Evolutionary conservation across 1,284 basidiomycete genomes (phyloP), one percentile per base, ranked within the genome.

Genomic region (Cryptococcus sp.): DNA sequence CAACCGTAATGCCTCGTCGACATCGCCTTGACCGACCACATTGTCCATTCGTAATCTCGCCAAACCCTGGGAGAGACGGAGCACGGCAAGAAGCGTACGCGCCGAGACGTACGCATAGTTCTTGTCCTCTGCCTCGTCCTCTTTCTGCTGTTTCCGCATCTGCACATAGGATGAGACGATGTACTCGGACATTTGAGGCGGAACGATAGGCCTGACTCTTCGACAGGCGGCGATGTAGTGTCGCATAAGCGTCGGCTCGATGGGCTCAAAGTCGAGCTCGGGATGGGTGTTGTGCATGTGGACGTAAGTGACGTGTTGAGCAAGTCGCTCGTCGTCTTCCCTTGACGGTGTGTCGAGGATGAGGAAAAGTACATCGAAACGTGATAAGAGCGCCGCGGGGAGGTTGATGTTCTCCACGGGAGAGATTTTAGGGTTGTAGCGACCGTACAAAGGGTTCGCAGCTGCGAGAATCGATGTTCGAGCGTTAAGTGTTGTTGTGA

Each of bases 381-480:
- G 87, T 23, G 93, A 96, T 47, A 99, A 80, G 38, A 99, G 82
- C 1, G 96, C 96, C 0, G 96, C 96, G 13, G 96, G 96, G 49
- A 99, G 83, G 77, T 99, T 99, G 84, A 99, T 99, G 77, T 99
- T 99, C 77, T 99, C 96, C 3, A 98, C 94, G 0, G 96, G 96
- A 4, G 93, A 96, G 17, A 97, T 85, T 76, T 95, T 95, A 17
- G 93, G 88, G 78, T 99, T 99, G 83, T 99, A 99, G 20, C 96
- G 88, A 16, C 96, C 96, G 72, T 96, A 99, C 0, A 99, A 83
- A 45, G 96, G 96, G 78, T 99, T 99, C 46, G 96, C 96, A 8
- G 96, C 96, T 0, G 96, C 96, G 11, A 99, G 86, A 70, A 99
- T 93, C 10, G 96, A 98, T 0, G 95, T 97, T 42, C 96, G 87